Conservation (phyloP, 768 basidiomycete species). For the Suillus ampliporus region DNA sequence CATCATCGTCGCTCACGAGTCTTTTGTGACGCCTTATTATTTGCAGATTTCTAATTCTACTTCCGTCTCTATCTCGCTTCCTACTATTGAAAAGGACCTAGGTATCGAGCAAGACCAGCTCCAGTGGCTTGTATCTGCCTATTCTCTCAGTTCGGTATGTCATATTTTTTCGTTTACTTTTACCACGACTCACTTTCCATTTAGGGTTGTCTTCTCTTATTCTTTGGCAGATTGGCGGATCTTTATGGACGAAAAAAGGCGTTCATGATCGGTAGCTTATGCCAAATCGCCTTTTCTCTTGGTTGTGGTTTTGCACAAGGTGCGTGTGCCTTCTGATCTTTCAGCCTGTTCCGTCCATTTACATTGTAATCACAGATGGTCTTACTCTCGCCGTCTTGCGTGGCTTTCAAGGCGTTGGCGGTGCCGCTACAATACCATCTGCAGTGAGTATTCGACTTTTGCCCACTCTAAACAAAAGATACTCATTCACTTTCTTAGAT, state of each 20-base stretch:
- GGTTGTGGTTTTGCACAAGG: conserved; percentile 69
- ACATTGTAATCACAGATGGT: conserved; percentile 46
- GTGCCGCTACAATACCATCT: conserved; percentile 76
- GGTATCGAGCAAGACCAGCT: conserved; percentile 55
- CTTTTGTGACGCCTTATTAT: neutral
- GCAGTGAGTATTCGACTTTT: conserved; percentile 48
- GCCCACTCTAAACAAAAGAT: neutral
- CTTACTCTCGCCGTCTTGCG: conserved; percentile 72
- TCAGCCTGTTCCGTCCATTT: neutral
- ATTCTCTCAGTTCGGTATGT: conserved; percentile 68
- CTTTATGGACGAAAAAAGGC: conserved; percentile 74
- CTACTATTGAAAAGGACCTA: conserved; percentile 56
- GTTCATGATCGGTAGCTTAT: conserved; percentile 64
- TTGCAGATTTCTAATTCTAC: conserved; percentile 42
- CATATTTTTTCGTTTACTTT: neutral
- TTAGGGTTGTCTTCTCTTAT: conserved; percentile 78
- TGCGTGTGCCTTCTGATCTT: conserved; percentile 24
- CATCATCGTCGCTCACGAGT: neutral
- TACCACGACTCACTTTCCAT: neutral
- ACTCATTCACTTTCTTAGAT: conserved; percentile 47
- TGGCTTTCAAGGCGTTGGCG: conserved; percentile 81
- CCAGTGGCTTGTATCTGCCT: conserved; percentile 74
- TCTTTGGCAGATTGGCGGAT: conserved; percentile 82
- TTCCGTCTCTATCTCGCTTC: conserved; percentile 55
- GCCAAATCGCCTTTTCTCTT: conserved; percentile 62